A percentile compares a stretch with the other conserved stretches of the same genome.
phyloP scores from a whole-genome alignment of 768 basidiomycete genomes.

The Pilatotrama ljubarskyi region DNA sequence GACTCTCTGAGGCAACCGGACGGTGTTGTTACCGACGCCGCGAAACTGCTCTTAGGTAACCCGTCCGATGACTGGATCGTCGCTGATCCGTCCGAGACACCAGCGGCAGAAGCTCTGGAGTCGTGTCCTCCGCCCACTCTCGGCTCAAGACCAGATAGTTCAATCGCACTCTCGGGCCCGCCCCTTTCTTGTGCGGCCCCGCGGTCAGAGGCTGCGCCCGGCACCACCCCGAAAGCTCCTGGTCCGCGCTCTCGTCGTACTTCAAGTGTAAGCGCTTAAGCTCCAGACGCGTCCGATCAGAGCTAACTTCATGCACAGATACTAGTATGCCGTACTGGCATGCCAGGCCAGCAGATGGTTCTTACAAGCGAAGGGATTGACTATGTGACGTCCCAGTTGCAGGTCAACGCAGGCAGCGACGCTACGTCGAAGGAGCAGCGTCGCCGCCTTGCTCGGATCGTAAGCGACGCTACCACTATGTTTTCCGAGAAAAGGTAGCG shows the following conservation, averaged over 20 bases:
- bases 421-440: neutral
- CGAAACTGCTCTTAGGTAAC: too few relatives aligned
- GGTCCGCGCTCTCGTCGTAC: neutral
- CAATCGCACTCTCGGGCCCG: too few relatives aligned
- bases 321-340: neutral
- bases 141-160: neutral
- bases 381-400: neutral
- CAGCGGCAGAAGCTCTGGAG: neutral
- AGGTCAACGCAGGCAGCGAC: neutral
- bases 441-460: neutral
- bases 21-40: too few relatives aligned
- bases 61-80: too few relatives aligned
- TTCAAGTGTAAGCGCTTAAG: neutral
- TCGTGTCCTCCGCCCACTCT: neutral
- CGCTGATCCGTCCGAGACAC: too few relatives aligned
- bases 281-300: neutral
- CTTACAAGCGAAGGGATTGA: neutral
- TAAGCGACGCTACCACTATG: neutral
- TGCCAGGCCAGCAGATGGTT: neutral
- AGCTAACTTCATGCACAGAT: neutral
- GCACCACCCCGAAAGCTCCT: neutral
- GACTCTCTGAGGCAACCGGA: too few relatives aligned
- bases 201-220: neutral
- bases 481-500: neutral
- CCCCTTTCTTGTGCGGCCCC: neutral